Base-by-base conservation (phyloP, 1,284 basidiomycete genomes). In the Rhodotorula sp. region DNA sequence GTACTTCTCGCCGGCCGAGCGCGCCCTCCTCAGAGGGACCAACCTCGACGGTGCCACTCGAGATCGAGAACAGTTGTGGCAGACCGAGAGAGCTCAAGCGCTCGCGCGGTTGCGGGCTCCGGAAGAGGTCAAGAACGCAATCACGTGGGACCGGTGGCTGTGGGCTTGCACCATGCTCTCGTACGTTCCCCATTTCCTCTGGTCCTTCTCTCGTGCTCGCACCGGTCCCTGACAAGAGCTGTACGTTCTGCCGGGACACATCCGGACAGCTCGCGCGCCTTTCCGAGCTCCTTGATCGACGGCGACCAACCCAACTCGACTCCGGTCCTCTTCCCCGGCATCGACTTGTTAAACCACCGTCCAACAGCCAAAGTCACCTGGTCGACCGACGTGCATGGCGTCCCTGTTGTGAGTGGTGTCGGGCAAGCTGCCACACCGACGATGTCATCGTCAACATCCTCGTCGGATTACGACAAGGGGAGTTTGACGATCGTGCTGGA, bases 331-430 rank as follows among this genome's bases (percentile, higher is more conserved):
- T 84, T 95, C 48, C 93, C 93, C 0, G 91, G 91, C 0, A 83
- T 94, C 31, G 93, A 95, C 80, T 83, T 88, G 10, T 83, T 95
- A 62, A 95, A 95, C 78, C 93, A 95, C 80, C 86, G 83, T 56
- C 88, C 86, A 54, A 88, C 81, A 6, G 86, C 87, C 66, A 88
- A 86, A 2, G 90, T 94, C 52, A 89, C 90, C 0, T 95, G 93
- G 93, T 81, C 88, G 16, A 86, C 90, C 0, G 73, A 75, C 26
- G 68, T 67, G 23, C 12, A n/a, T 43, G 56, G 3, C 5, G 34
- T 34, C 34, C 34, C 34, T 34, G 34, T 34, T 34, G 34, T 34
- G 3, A 5, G 34, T 5, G 7, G 34, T 34, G 34, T 34, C 34
- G 34, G 7, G 12, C 38, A 43, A 43, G 38, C 38, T 2, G 38